Percentiles rank a stretch among this genome's conserved stretches.
phyloP scores from a whole-genome alignment of 371 early-diverging fungal genomes.

The Blastocladiella emersonii region DNA sequence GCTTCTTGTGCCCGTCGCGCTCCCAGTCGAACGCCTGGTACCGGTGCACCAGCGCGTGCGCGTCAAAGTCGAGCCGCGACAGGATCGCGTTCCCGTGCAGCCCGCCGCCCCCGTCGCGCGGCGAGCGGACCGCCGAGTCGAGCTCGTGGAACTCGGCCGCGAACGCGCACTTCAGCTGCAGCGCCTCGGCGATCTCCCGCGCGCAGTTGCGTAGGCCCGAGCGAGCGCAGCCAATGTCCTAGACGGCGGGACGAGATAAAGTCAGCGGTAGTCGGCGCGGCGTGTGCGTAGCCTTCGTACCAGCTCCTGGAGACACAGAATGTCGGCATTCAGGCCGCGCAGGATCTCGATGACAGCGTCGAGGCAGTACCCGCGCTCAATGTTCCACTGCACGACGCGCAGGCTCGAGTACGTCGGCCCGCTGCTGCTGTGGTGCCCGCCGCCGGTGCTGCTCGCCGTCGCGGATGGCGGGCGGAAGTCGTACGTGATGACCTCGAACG shows the following conservation, averaged over 20 bases:
- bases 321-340: slow-evolving; percentile 45
- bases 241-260: slow-evolving; percentile 12
- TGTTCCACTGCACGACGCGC: slow-evolving; percentile 45
- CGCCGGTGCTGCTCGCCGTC: too few species aligned
- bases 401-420: background rate
- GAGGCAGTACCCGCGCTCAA: slow-evolving; percentile 57
- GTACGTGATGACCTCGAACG: slow-evolving; percentile 31
- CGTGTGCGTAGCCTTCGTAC: background rate
- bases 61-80: slow-evolving; percentile 45
- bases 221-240: slow-evolving; percentile 52
- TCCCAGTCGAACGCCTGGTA: slow-evolving; percentile 62
- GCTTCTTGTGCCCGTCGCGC: slow-evolving; percentile 35
- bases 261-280: too few species aligned
- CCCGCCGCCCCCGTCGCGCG: slow-evolving; percentile 54
- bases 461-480: slow-evolving; percentile 20
- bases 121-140: slow-evolving; percentile 35
- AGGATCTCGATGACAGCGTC: slow-evolving; percentile 38
- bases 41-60: slow-evolving; percentile 44
- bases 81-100: slow-evolving; percentile 73
- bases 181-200: slow-evolving; percentile 33
- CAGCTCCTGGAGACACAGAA: slow-evolving; percentile 32
- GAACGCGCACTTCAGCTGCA: slow-evolving; percentile 47
- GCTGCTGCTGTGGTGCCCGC: too few species aligned
- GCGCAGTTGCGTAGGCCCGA: slow-evolving; percentile 48
- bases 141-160: slow-evolving; percentile 63